Percentiles rank a stretch among this genome's conserved stretches.
Conservation (phyloP, 768 basidiomycete genomes). For the Mycena belliarum region DNA sequence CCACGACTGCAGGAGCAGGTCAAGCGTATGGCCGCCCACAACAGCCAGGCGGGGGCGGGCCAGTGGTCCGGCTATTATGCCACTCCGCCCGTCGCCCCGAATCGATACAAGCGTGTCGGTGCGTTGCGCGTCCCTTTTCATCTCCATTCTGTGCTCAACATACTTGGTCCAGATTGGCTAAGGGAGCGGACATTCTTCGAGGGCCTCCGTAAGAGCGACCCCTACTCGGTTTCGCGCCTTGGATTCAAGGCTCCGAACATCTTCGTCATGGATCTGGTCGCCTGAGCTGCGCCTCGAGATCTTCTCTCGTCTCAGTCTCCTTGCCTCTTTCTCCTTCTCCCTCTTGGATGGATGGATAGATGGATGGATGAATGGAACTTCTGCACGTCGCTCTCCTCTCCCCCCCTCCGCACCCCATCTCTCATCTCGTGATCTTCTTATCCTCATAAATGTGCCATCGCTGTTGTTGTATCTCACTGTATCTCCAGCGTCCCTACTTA, state of each 20-base stretch:
- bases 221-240: slow-evolving; percentile 58
- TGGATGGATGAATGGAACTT: slow-evolving; percentile 12
- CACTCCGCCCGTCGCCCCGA: slow-evolving; percentile 43
- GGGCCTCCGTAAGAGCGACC: slow-evolving; percentile 57
- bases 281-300: too few species aligned
- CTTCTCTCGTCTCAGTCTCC: background rate
- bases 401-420: background rate
- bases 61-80: slow-evolving; percentile 45
- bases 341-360: background rate
- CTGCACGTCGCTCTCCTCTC: background rate
- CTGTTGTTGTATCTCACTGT: slow-evolving; percentile 6
- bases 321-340: slow-evolving; percentile 2
- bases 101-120: slow-evolving; percentile 66
- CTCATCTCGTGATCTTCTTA: background rate
- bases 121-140: slow-evolving; percentile 3
- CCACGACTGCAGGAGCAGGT: slow-evolving; percentile 71
- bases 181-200: slow-evolving; percentile 75
- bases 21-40: slow-evolving; percentile 54
- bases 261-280: slow-evolving; percentile 66
- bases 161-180: slow-evolving; percentile 64
- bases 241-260: slow-evolving; percentile 81
- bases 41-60: slow-evolving; percentile 28
- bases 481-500: background rate
- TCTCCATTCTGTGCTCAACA: background rate
- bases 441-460: background rate